Evolutionary conservation across 345 rosid species (phyloP), one percentile per base, ranked within the genome.

Genomic region (Conringia planisiliqua): DNA sequence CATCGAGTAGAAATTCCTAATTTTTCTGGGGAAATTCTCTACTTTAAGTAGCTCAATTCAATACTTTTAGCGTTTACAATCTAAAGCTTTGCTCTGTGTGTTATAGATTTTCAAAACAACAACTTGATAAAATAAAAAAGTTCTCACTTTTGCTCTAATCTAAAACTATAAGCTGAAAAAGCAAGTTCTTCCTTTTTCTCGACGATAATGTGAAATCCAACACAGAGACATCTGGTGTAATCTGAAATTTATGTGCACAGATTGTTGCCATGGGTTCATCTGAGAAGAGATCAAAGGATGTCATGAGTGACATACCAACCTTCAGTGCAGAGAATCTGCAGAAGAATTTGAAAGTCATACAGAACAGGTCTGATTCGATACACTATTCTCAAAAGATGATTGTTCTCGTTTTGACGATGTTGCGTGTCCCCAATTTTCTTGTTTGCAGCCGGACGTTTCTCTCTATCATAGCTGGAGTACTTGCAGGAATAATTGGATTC

Each of bases 401-500:
- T 18, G 4, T 54, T 69, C 63, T 68, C 40, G 24, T 22, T 42
- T 51, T 58, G 48, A 55, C 9, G 30, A n/a, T 52, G 39, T 44
- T 68, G 55, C 42, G 30, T 68, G 20, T 61, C 26, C 0, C 6
- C 36, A 0, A 16, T 2, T 24, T 17, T 66, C 26, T 67, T 16
- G 18, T 65, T 66, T 89, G 90, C 86, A 95, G 98, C 82, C 98
- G 96, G 50, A 95, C 98, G 10, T 95, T 95, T 75, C 79, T 95
- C 83, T 95, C 98, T 13, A 89, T 95, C 76, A 86, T 88, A 1
- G 97, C 91, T 54, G 98, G 99, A 36, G 96, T 87, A 61, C 78
- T 88, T 78, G 97, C 98, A 29, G 99, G 99, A 79, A 90, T 95
- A 33, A 72, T 85, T 57, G 99, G 99, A 44, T 88, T 90, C 79